Base-by-base conservation (phyloP, 306 rosid genomes). In the Ceratonia siliqua region DNA sequence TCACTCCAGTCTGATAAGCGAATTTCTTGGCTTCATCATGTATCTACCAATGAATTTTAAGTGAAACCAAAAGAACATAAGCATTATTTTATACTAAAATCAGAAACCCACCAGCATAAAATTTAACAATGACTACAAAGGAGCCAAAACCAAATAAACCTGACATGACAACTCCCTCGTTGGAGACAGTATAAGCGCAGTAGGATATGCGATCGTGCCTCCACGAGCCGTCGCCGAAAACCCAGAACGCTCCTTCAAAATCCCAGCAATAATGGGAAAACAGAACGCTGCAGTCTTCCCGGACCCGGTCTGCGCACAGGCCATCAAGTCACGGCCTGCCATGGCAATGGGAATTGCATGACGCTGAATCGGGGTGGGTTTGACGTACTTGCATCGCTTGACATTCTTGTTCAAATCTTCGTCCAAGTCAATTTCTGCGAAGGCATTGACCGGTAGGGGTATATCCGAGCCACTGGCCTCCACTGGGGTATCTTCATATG, bases 251-350 rank as follows among this genome's bases (percentile, higher is more conserved):
- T 33, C 81, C 66, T 59, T 80, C 89, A 91, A 69, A 67, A 91
- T 84, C 72, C 87, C 94, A 55, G 89, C 80, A 15, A 91, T 87
- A 42, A 90, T 90, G 1, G 96, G 96, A 22, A 90, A 88, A 66
- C 96, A 90, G 70, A 90, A 90, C 68, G 96, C 96, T 0, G 96
- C 96, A 49, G 96, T 90, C 85, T 90, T 90, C 27, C 96, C 96
- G 0, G 96, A 90, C 28, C 96, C 96, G 2, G 96, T 90, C 52
- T 90, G 96, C 3, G 93, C 93, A 43, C 96, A 90, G 3, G 93
- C 96, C 96, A 90, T 90, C 61, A 90, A 71, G 74, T 90, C 96
- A 0, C 96, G 89, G 2, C 97, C 97, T 0, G 82, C 88, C 12
- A 77, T 15, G 21, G 86, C 82, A 24, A 89, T 91, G 5, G 94